Percentiles rank a stretch among this genome's conserved stretches.
Evolutionary conservation across 202 grass and related monocot species (phyloP).

Genomic region (Cymbopogon flexuosus): DNA sequence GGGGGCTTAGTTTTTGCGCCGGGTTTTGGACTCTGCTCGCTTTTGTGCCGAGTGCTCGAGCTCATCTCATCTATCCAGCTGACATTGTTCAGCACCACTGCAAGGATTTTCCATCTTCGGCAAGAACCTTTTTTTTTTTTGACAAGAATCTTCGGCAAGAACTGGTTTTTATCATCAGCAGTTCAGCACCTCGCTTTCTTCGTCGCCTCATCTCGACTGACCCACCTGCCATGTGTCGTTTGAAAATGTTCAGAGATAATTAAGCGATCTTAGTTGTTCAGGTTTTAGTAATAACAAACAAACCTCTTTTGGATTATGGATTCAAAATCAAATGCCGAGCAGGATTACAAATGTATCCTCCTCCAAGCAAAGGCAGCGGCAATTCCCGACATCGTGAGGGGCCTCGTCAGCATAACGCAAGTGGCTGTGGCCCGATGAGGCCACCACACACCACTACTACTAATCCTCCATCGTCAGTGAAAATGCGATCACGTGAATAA

Average conservation of each 20-base stretch:
- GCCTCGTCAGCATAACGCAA: not conserved
- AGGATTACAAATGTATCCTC: not conserved
- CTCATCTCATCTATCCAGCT: not conserved
- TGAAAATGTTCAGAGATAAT: not conserved
- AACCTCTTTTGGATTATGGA: not conserved
- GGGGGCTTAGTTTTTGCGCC: constrained; percentile 20
- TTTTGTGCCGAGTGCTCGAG: not conserved
- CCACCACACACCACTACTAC: not conserved
- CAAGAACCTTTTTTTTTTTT: too few relatives aligned
- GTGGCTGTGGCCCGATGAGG: not conserved
- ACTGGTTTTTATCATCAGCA: not conserved
- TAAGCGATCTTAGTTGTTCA: not conserved
- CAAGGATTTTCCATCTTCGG: too few relatives aligned
- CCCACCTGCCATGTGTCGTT: not conserved
- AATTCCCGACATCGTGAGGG: not conserved
- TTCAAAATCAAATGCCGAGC: not conserved
- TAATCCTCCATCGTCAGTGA: not conserved
- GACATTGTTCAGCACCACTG: not conserved
- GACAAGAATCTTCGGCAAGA: not conserved
- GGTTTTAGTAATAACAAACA: not conserved
- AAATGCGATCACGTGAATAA: not conserved
- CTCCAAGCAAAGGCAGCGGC: not conserved
- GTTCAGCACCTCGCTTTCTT: not conserved
- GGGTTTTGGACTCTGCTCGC: constrained; percentile 22
- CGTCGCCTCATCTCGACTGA: not conserved